Base-by-base conservation (phyloP, 306 rosid genomes). In the Spatholobus suberectus region DNA sequence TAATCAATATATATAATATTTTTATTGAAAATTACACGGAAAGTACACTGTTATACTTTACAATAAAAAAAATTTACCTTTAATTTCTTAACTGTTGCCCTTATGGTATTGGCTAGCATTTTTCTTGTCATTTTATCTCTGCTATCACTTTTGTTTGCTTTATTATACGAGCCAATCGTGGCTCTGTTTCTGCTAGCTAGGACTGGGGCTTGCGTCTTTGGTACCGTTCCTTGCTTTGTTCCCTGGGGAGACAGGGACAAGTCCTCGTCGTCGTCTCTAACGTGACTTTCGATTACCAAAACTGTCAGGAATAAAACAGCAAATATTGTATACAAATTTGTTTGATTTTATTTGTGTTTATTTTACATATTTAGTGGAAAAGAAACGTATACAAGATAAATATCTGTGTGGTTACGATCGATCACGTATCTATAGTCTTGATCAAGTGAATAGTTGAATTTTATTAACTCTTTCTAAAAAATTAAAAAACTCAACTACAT, bases 241-340 rank as follows among this genome's bases (percentile, higher is more conserved):
- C 40, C 40, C 52, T 46, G 41, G 8, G 26, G 46, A 76, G 86
- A 80, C 68, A 65, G 74, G 47, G 91, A 86, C 87, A 52, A 55
- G 66, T 81, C 87, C 40, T 74, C 17, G n/a, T 71, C 47, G 40
- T 74, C 17, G n/a, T 71, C 47, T 41, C 51, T 26, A 72, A 59
- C 73, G 69, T 82, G 23, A 20, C n/a, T 55, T 44, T 55, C 35
- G 49, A 46, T 24, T 49, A 1, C 43, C 4, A 20, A 11, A 62
- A 21, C 15, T 63, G 76, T 51, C 81, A 81, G 75, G 14, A 51
- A 52, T 65, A 51, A 4, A 65, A 34, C 27, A 71, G 32, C 52
- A 72, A 34, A 78, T 18, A 26, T 43, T 41, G 35, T 24, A 38
- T 40, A 17, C 24, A 59, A n/a, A 2, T 2, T 75, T 38, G 58